Evolutionary conservation across 768 basidiomycete species (phyloP).

Genomic region (Suillus americanus): DNA sequence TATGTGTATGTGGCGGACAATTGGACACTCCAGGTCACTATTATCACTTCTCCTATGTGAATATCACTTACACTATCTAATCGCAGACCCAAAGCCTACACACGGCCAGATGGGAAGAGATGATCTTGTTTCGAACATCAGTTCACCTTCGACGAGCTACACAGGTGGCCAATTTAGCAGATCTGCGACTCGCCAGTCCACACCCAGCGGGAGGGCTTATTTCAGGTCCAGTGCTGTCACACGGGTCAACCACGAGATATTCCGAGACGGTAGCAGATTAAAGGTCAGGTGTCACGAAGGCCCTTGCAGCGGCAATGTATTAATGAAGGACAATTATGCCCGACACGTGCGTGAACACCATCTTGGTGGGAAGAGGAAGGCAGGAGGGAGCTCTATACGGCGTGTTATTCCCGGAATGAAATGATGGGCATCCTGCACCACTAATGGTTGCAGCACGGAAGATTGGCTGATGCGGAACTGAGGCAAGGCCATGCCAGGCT

Average conservation of each 20-base stretch:
- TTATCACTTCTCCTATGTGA: no score
- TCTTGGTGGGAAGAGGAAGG: background rate
- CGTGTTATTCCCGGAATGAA: background rate
- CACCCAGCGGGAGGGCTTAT: background rate
- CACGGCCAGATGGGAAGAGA: background rate
- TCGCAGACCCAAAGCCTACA: background rate
- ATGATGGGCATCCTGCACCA: background rate
- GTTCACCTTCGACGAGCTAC: background rate
- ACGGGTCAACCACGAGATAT: background rate
- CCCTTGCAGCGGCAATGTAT: background rate
- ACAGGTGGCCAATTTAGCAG: background rate
- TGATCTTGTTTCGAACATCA: background rate
- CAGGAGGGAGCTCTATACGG: background rate
- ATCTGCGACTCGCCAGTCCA: background rate
- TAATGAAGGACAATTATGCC: slow-evolving; percentile 3
- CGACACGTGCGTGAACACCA: slow-evolving; percentile 2
- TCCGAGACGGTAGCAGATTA: background rate
- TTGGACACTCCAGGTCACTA: background rate
- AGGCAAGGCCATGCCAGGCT: background rate
- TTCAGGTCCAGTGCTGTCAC: background rate
- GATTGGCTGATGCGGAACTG: background rate
- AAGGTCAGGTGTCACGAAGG: background rate
- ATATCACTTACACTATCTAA: background rate
- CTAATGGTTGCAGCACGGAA: background rate
- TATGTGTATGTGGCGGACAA: background rate